phyloP scores from a whole-genome alignment of 495 filamentous ascomycete genomes.

The Halenospora varia region DNA sequence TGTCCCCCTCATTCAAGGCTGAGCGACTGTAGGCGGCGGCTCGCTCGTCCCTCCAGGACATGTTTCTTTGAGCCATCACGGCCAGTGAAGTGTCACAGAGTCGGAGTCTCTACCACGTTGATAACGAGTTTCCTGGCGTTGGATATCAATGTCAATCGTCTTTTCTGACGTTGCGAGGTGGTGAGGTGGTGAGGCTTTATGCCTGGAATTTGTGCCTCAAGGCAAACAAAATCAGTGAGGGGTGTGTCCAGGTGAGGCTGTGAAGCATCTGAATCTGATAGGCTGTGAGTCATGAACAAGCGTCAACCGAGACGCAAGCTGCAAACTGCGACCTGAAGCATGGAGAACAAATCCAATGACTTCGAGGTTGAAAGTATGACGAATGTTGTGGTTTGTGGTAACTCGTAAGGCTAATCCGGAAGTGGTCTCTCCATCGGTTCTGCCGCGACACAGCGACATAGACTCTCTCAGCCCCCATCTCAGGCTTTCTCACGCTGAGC shows the following conservation, averaged over 20 bases:
- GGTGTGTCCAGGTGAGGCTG: background rate
- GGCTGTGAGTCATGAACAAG: background rate
- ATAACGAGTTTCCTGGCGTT: no score
- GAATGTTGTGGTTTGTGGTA: background rate
- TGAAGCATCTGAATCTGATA: background rate
- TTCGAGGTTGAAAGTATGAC: background rate
- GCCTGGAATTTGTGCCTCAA: background rate
- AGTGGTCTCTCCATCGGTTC: background rate
- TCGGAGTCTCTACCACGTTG: background rate
- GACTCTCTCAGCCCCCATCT: background rate
- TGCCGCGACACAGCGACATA: background rate
- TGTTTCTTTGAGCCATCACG: background rate
- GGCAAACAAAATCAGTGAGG: background rate
- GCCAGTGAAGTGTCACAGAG: background rate
- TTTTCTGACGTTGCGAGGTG: background rate
- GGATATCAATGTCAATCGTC: no score
- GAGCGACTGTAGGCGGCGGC: slow-evolving; percentile 8
- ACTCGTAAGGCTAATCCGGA: no score
- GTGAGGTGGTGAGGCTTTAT: background rate
- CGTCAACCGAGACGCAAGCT: background rate
- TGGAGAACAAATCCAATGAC: background rate
- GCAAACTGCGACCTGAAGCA: background rate
- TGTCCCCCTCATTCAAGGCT: slow-evolving; percentile 35
- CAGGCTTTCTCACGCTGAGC: no score
- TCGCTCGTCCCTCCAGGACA: slow-evolving; percentile 3